Conservation (phyloP, 75 land plant genomes). For the Picea glauca region DNA sequence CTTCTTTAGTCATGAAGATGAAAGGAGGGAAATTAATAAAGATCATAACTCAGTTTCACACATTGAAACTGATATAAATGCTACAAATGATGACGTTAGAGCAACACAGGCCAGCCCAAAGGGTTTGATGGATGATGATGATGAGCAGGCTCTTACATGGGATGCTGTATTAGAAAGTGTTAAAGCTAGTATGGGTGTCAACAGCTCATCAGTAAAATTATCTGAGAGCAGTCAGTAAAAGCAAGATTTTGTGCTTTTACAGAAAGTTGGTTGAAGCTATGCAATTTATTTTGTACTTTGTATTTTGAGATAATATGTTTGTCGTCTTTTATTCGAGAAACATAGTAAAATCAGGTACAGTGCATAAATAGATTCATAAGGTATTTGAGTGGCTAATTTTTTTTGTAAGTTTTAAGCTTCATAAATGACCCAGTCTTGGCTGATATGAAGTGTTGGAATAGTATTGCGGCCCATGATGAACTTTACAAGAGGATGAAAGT, state of each 20-base stretch:
- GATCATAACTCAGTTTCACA: neutral
- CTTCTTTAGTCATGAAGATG: slow-evolving; percentile 57
- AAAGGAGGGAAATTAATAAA: slow-evolving; percentile 13
- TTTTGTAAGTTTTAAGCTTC: too few relatives aligned
- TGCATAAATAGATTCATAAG: too few relatives aligned
- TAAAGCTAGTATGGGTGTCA: slow-evolving; percentile 27
- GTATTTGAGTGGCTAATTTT: too few relatives aligned
- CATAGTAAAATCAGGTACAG: too few relatives aligned
- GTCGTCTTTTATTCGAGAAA: too few relatives aligned
- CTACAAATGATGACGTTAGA: neutral
- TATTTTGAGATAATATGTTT: too few relatives aligned
- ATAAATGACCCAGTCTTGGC: too few relatives aligned
- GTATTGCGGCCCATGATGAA: too few relatives aligned
- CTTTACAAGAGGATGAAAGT: too few relatives aligned
- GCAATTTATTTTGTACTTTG: neutral
- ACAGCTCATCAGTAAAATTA: neutral
- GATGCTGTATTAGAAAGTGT: slow-evolving; percentile 44
- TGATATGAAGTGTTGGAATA: too few relatives aligned
- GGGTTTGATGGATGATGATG: slow-evolving; percentile 21
- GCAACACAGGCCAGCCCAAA: neutral
- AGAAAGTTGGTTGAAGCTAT: neutral
- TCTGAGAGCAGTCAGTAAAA: neutral
- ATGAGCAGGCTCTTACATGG: slow-evolving; percentile 29
- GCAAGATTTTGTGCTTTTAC: neutral
- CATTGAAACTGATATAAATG: neutral